Base-by-base conservation (phyloP, 2,329 filamentous ascomycete genomes). In the Decorospora gaudefroyi region DNA sequence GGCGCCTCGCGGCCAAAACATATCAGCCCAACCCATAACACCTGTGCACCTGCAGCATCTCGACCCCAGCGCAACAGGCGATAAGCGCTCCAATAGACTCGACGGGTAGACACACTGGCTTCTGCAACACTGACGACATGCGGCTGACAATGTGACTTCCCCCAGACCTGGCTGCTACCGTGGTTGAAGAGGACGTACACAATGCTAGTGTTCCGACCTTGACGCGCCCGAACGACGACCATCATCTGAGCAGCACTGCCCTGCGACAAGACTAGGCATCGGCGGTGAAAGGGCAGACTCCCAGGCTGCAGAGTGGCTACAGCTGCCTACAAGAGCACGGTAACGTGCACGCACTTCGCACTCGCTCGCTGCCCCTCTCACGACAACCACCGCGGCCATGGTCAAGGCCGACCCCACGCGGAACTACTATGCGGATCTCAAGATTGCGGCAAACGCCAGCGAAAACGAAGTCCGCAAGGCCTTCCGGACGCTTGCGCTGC, bases 391-490 rank as follows among this genome's bases (percentile, higher is more conserved):
- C 44, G 41, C 49, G 46, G 46, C 42, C 58, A 88, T 88, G 85
- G 83, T 82, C 59, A 86, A 86, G 72, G 75, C 78, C 57, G 85
- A 88, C 66, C 76, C 80, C 53, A 80, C 78, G 58, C 81, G 83
- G 61, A 87, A 95, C 72, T 93, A 93, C 72, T 95, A 96, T 72
- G 86, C 84, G 50, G 90, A 95, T 73, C 78, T 96, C 42, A 88
- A 88, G 53, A 73, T 96, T 42, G 71, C 82, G 2, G 74, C 80
- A 8, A 80, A 79, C 59, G 88, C 88, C 39, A 83, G 86, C 55
- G 73, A 83, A 29, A 81, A 84, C 19, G 88, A 93, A 27, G 84
- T 95, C 66, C 92, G 89, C 74, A 93, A 86, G 70, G 86, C 91
- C 62, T 96, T 90, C 71, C 82, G 87, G 57, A 90, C 90, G 70